Base-by-base conservation (phyloP, 768 basidiomycete genomes). In the Leucocoprinus sp. region DNA sequence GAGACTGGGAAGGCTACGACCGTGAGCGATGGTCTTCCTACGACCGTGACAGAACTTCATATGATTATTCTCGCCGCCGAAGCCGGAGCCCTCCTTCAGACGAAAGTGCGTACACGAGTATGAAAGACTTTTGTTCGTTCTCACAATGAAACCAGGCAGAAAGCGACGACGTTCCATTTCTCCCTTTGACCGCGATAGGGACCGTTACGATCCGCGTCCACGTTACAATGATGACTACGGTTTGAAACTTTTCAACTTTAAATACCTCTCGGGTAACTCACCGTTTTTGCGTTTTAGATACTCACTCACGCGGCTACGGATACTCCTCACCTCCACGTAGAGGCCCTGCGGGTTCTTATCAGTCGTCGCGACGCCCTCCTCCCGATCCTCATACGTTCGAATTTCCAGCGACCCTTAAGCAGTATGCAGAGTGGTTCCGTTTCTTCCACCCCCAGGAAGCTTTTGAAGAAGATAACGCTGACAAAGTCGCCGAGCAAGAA, bases 361-460 rank as follows among this genome's bases (percentile, higher is more conserved):
- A 74, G 22, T 64, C 72, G 8, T 65, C 68, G 8, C 71, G 85
- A 43, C 74, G 83, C 23, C 68, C 80, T 1, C 88, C 86, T 8
- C 77, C 77, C 11, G 85, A 91, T 55, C 89, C 89, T 8, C 83
- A 85, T 54, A 80, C 80, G 2, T 79, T 87, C 53, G 88, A 89
- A 52, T 88, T 83, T 56, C 84, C 87, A 26, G 85, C 84, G 4
- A 74, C 80, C 1, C 60, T 91, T 60, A 88, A 89, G 64, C 84
- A 89, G 54, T 91, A 81, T 52, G 85, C 85, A 2, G 88, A 91
- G 54, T 91, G 89, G 89, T 91, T 89, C 62, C 77, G 89, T 27
- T 84, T 72, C 57, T 78, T 65, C 51, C 82, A 76, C 55, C 82
- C 87, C 5, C 76, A 82, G 51, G 78, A 84, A 58, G 88, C 86